A percentile compares a stretch with the other conserved stretches of the same genome.
phyloP scores from a whole-genome alignment of 257 asterid species.

The Echites panduratus region DNA sequence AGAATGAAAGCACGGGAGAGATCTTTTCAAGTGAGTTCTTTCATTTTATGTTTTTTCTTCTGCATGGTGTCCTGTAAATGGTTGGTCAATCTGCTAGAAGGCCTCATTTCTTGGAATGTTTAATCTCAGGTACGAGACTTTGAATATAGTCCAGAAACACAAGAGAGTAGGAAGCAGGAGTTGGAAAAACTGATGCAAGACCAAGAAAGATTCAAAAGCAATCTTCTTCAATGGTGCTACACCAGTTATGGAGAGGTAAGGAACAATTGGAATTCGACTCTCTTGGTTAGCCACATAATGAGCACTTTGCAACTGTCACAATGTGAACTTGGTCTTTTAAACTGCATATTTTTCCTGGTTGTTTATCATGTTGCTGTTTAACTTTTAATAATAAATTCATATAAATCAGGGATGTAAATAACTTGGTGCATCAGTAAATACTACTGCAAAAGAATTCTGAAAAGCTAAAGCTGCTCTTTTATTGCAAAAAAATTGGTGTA shows the following conservation, averaged over 20 bases:
- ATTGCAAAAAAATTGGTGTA: too few relatives aligned
- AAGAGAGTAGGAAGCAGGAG: conserved; percentile 67
- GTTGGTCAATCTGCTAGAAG: conserved; percentile 3
- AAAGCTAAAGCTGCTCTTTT: too few relatives aligned
- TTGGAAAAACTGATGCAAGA: conserved; percentile 67
- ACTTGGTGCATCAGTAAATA: too few relatives aligned
- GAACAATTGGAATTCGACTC: neutral
- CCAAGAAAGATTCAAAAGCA: conserved; percentile 67
- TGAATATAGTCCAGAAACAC: conserved; percentile 59
- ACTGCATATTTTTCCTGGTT: neutral
- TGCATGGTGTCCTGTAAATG: neutral
- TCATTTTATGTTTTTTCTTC: neutral
- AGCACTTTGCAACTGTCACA: neutral
- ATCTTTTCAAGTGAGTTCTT: conserved; percentile 60
- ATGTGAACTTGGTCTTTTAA: neutral
- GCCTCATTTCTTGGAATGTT: conserved; percentile 20
- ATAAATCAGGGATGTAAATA: neutral
- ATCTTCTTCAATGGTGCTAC: conserved; percentile 75
- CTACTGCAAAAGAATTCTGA: too few relatives aligned
- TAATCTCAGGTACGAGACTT: conserved; percentile 64
- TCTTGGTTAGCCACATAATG: neutral
- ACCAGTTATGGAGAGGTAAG: conserved; percentile 85
- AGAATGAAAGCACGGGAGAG: conserved; percentile 74
- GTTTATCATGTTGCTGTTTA: neutral
- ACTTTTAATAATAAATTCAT: neutral